Conservation (phyloP, 257 asterid genomes). For the Solanum okadae region DNA sequence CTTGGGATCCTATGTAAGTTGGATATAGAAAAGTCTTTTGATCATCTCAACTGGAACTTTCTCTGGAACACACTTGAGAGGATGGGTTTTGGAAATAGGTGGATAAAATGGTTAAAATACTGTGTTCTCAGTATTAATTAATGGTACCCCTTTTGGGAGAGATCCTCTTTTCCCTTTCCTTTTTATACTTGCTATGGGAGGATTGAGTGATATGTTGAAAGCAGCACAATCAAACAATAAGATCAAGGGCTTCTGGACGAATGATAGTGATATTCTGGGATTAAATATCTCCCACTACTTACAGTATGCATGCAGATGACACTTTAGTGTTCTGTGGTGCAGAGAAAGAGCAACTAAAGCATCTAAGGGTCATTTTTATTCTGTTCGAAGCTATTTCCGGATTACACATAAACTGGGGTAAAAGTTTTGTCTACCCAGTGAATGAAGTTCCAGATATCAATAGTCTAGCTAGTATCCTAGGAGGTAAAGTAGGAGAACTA, state of each 20-base stretch:
- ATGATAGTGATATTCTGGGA: background rate
- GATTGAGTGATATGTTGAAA: background rate
- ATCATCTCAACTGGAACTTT: background rate
- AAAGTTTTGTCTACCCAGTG: no score
- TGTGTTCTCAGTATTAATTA: no score
- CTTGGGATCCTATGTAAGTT: background rate
- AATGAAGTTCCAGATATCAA: background rate
- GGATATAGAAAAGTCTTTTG: background rate
- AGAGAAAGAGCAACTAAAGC: background rate
- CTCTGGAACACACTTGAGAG: background rate
- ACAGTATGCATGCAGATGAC: background rate
- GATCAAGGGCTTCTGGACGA: background rate
- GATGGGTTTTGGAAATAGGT: background rate
- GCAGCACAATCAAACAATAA: background rate
- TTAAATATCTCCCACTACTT: background rate
- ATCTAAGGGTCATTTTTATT: background rate
- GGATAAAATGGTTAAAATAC: background rate
- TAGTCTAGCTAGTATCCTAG: background rate
- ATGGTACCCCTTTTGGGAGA: background rate
- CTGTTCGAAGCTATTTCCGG: background rate
- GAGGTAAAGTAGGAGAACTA: background rate
- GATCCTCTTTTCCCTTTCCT: background rate
- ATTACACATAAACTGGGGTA: background rate
- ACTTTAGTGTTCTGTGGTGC: background rate
- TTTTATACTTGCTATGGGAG: background rate